phyloP scores from a whole-genome alignment of 2,329 filamentous ascomycete species.

The Aurifilum marmelostoma region DNA sequence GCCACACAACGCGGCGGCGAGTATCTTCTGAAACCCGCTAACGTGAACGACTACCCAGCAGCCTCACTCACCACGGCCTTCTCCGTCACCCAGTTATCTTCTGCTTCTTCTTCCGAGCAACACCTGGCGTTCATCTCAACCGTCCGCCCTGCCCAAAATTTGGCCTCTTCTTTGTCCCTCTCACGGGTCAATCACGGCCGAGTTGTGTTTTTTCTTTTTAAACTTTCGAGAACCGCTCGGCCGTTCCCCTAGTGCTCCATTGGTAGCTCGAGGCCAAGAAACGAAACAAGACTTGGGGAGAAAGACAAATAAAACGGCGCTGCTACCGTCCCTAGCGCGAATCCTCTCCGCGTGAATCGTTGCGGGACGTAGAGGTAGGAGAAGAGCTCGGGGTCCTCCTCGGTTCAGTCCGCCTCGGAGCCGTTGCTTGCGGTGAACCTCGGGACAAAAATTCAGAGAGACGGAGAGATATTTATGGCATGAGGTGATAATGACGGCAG shows the following conservation, averaged over 20 bases:
- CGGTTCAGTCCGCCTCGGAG: background rate
- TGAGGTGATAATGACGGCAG: constrained; percentile 1
- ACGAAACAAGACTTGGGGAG: background rate
- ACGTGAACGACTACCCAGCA: background rate
- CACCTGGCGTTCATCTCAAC: background rate
- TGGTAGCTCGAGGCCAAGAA: background rate
- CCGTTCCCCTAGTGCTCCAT: background rate
- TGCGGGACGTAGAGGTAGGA: background rate
- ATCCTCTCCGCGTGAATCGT: background rate
- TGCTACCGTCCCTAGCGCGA: constrained; percentile 2
- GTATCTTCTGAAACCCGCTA: background rate
- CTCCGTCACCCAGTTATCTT: background rate
- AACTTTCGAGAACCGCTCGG: background rate
- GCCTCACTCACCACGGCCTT: background rate
- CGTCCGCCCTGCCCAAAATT: background rate
- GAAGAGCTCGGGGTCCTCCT: background rate
- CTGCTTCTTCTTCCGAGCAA: background rate
- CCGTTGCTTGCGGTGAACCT: background rate
- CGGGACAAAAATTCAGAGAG: background rate
- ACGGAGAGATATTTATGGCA: background rate
- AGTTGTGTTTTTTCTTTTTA: background rate
- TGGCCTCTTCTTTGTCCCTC: background rate
- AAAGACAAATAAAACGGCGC: background rate
- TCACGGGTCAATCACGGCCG: background rate
- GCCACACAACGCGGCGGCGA: background rate